Percentiles rank a stretch among this genome's conserved stretches.
These are phyloP conservation scores for Monilinia fructicola DNA, from an alignment of 2,329 filamentous ascomycete species.

Conservation along the genomic window DNA sequence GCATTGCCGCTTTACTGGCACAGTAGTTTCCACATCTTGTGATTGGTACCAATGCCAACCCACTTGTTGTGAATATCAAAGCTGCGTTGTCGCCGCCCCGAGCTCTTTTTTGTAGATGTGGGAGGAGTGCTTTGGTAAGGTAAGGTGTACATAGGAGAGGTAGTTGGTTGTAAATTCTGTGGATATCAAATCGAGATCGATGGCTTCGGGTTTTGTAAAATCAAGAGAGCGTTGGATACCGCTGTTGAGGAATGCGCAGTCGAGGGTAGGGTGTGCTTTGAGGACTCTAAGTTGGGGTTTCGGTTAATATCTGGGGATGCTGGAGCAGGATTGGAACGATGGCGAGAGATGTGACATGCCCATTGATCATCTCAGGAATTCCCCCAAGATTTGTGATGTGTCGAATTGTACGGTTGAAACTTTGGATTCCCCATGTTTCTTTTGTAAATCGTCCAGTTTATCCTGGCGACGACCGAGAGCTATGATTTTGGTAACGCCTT, in stretches of 20 bases:
- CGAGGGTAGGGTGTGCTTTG: constrained; percentile 29
- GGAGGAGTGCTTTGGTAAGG: constrained; percentile 43
- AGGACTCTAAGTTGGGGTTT: constrained; percentile 9
- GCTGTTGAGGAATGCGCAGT: constrained; percentile 40
- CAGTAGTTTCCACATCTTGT: constrained; percentile 41
- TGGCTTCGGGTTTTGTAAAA: constrained; percentile 31
- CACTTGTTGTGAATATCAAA: constrained; percentile 32
- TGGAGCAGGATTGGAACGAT: no score
- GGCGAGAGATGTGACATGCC: neutral
- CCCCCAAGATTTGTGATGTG: constrained; percentile 21
- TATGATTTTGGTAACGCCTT: constrained; percentile 51
- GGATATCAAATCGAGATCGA: constrained; percentile 36
- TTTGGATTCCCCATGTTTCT: constrained; percentile 24
- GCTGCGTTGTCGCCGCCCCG: constrained; percentile 13
- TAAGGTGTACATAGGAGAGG: constrained; percentile 42
- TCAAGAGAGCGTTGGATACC: constrained; percentile 38
- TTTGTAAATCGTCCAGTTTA: constrained; percentile 44
- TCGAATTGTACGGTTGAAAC: constrained; percentile 13
- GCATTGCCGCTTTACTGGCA: constrained; percentile 48
- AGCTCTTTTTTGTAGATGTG: constrained; percentile 35
- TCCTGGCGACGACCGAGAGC: constrained; percentile 55
- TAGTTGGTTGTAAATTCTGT: constrained; percentile 48
- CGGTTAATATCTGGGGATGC: neutral
- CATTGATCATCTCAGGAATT: constrained; percentile 3
- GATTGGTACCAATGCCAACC: constrained; percentile 30